phyloP scores from a whole-genome alignment of 495 filamentous ascomycete species.

The Halenospora varia region DNA sequence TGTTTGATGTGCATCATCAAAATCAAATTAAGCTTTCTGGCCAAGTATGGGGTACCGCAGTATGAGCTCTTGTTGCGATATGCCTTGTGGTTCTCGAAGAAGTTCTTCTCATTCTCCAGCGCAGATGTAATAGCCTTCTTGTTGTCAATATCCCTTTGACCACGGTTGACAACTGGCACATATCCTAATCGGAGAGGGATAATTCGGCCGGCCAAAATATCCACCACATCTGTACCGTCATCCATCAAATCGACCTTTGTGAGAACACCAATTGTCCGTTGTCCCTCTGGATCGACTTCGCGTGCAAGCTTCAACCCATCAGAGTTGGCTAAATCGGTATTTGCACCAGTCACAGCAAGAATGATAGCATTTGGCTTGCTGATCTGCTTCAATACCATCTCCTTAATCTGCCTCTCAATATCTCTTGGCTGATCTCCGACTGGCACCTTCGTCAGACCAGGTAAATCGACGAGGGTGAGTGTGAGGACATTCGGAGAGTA shows the following conservation, averaged over 20 bases:
- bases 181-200: slow-evolving; percentile 95
- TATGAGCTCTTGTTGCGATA: slow-evolving; percentile 98
- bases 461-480: slow-evolving; percentile 94
- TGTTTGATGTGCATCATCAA: slow-evolving; percentile 99
- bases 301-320: slow-evolving; percentile 95
- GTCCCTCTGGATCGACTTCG: slow-evolving; percentile 96
- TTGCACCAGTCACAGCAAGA: slow-evolving; percentile 91
- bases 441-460: slow-evolving; percentile 95
- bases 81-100: slow-evolving; percentile 98
- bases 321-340: slow-evolving; percentile 97
- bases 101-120: slow-evolving; percentile 91
- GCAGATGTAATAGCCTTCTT: slow-evolving; percentile 90
- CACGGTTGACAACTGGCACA: slow-evolving; percentile 97
- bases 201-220: slow-evolving; percentile 97
- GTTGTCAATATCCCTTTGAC: slow-evolving; percentile 98
- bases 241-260: slow-evolving; percentile 99
- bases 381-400: slow-evolving; percentile 99
- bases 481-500: slow-evolving; percentile 98
- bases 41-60: slow-evolving; percentile 96
- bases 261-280: slow-evolving; percentile 96
- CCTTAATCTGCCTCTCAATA: slow-evolving; percentile 94
- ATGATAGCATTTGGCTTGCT: slow-evolving; percentile 98
- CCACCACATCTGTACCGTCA: slow-evolving; percentile 97
- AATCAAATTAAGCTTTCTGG: slow-evolving; percentile 95
- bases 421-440: slow-evolving; percentile 98